Evolutionary conservation across 805 yeast species (phyloP), one percentile per base, ranked within the genome.

Genomic region (Metahyphopichia silvanorum): DNA sequence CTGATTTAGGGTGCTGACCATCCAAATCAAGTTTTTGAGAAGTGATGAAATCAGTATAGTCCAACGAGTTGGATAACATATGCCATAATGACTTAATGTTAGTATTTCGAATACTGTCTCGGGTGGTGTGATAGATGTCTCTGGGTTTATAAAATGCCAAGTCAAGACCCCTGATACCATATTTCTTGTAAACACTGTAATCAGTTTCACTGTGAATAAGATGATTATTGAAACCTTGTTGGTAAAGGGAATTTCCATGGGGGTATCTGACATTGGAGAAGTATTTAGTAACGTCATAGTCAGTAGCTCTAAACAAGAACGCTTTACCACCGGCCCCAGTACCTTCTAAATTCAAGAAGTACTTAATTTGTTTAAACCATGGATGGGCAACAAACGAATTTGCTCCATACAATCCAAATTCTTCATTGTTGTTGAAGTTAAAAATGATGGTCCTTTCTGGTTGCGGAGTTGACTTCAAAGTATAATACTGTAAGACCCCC

Each of bases 321-420:
- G 96, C 85, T 43, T 82, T 77, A 4, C 93, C 89, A 16, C 96
- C 96, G 1, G 93, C 83, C 2, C 96, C 96, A 0, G 96, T 86
- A 12, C 96, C 96, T 63, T 88, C 97, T 41, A 88, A 62, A 53
- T 89, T 89, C 43, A 88, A 66, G 36, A 89, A 82, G 48, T 73
- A 82, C 25, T 63, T 64, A 2, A 83, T 78, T 11, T 74, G 55
- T 24, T 69, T 57, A 15, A 76, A 67, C 91, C 94, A 84, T 12
- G 82, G 79, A 53, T 87, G 95, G 20, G 71, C 53, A 33, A 84
- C 58, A 46, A 86, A 87, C 0, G 82, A 73, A 27, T 71, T 69
- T 0, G 96, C 95, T 4, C 97, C 97, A 34, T 79, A 61, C 19
- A 89, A 66, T 0, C 95, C 95, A 56, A 86, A 82, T 49, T 88